A percentile compares a stretch with the other conserved stretches of the same genome.
Conservation (phyloP, 2,329 filamentous ascomycete genomes). For the Pseudocercospora vitis region DNA sequence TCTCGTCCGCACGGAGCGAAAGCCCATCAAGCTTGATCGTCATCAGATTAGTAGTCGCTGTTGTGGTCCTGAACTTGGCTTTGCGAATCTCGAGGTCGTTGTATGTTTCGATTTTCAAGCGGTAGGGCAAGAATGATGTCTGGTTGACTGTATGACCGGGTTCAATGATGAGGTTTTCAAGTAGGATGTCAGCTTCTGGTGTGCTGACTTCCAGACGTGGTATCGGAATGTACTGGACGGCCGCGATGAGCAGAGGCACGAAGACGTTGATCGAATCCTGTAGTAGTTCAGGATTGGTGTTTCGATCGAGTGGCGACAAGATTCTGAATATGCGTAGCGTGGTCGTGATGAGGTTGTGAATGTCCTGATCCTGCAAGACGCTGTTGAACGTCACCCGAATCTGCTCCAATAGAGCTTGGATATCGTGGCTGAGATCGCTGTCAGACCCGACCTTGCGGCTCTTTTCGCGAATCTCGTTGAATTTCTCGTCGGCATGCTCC, state of each 20-base stretch:
- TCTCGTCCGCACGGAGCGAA: slow-evolving; percentile 78
- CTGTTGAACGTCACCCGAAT: slow-evolving; percentile 66
- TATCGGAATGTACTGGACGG: slow-evolving; percentile 84
- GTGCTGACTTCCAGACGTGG: slow-evolving; percentile 84
- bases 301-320: slow-evolving; percentile 64
- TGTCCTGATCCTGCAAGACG: slow-evolving; percentile 68
- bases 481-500: slow-evolving; percentile 68
- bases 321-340: slow-evolving; percentile 66
- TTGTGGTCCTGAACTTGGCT: slow-evolving; percentile 69
- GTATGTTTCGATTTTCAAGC: slow-evolving; percentile 75
- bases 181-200: slow-evolving; percentile 77
- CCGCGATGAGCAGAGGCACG: slow-evolving; percentile 71
- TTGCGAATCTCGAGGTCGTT: slow-evolving; percentile 87
- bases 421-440: slow-evolving; percentile 68
- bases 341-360: slow-evolving; percentile 68
- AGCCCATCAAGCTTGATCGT: slow-evolving; percentile 79
- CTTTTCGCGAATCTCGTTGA: slow-evolving; percentile 59
- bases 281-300: slow-evolving; percentile 69
- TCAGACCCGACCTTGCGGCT: slow-evolving; percentile 60
- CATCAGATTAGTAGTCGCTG: slow-evolving; percentile 63
- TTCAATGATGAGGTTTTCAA: slow-evolving; percentile 89
- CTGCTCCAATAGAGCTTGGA: slow-evolving; percentile 71
- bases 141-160: slow-evolving; percentile 81
- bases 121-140: slow-evolving; percentile 86
- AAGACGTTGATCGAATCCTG: slow-evolving; percentile 78